Conservation (phyloP, 139 green algal genomes). For the Chlorella ohadii region DNA sequence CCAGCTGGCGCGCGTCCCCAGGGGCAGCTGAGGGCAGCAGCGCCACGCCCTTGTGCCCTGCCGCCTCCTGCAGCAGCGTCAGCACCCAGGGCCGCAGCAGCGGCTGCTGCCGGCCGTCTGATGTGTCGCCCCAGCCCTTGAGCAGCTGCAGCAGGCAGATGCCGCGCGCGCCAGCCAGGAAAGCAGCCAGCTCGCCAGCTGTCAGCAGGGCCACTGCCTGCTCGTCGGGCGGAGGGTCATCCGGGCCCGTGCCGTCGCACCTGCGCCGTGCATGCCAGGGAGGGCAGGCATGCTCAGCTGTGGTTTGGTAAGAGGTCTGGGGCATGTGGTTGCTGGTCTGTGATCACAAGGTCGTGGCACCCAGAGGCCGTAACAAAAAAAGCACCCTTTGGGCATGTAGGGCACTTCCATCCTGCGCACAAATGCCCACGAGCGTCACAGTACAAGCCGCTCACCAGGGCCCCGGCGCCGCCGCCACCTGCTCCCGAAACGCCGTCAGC, state of each 20-base stretch:
- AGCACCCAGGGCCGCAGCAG: conserved; percentile 59
- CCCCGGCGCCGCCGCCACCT: not conserved
- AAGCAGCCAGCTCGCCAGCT: conserved; percentile 60
- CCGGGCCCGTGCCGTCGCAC: conserved; percentile 29
- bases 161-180: conserved; percentile 47
- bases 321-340: not conserved
- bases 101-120: conserved; percentile 21
- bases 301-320: not conserved
- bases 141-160: conserved; percentile 65
- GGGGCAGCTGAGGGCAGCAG: conserved; percentile 23
- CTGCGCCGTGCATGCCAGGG: not conserved
- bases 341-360: too few relatives aligned
- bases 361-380: too few relatives aligned
- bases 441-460: not conserved
- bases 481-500: conserved; percentile 24
- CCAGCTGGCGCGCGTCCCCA: conserved; percentile 14
- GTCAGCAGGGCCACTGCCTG: conserved; percentile 44
- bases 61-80: conserved; percentile 34
- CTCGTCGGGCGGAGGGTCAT: conserved; percentile 28
- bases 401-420: too few relatives aligned
- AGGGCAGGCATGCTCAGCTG: too few relatives aligned
- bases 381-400: too few relatives aligned
- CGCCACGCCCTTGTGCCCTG: conserved; percentile 30
- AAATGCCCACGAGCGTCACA: too few relatives aligned
- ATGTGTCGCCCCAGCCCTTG: conserved; percentile 48